Conservation (phyloP, 2,329 filamentous ascomycete species). For the Epichloe aotearoae region DNA sequence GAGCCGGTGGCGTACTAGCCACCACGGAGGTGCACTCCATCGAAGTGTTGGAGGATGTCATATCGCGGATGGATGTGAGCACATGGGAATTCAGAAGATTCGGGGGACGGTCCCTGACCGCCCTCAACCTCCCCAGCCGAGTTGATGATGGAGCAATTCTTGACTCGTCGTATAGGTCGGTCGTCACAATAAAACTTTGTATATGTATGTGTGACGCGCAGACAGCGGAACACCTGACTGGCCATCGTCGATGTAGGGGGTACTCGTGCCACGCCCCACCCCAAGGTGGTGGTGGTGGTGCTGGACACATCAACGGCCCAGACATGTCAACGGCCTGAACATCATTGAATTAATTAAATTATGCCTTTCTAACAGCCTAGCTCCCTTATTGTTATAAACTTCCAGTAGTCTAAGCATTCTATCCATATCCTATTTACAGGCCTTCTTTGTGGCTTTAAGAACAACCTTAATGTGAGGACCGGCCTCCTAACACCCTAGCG, state of each 20-base stretch:
- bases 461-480: too few species aligned
- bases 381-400: too few species aligned
- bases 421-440: too few species aligned
- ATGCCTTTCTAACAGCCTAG: too few species aligned
- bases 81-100: slow-evolving; percentile 8
- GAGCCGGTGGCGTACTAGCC: slow-evolving; percentile 11
- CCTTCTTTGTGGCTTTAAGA: too few species aligned
- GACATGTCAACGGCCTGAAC: too few species aligned
- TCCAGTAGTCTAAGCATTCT: too few species aligned
- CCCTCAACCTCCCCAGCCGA: background rate
- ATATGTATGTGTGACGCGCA: background rate
- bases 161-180: background rate
- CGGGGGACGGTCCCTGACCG: slow-evolving; percentile 3
- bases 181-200: background rate
- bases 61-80: slow-evolving; percentile 15
- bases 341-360: too few species aligned
- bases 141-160: background rate
- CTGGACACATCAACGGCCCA: too few species aligned
- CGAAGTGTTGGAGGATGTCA: slow-evolving; percentile 19
- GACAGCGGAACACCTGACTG: background rate
- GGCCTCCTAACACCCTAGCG: too few species aligned
- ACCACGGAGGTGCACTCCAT: slow-evolving; percentile 16
- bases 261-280: too few species aligned
- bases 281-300: too few species aligned
- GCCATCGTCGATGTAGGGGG: background rate